Evolutionary conservation across 1,284 basidiomycete species (phyloP), one percentile per base, ranked within the genome.

Genomic region (Termitomyces sp.): DNA sequence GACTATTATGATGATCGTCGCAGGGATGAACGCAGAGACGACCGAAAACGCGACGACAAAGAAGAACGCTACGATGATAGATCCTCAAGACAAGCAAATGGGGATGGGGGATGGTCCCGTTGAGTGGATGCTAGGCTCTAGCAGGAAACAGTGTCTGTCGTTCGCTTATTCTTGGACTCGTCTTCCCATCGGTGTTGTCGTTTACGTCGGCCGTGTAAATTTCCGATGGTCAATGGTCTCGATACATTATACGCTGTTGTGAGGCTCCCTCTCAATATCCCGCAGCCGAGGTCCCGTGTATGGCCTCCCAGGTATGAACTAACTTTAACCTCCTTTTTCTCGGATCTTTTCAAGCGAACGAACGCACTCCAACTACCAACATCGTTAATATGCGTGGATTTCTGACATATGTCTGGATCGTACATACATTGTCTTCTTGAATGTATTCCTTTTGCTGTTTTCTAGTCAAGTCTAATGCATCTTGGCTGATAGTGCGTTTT

Each of bases 1-100:
- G 84, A 88, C 79, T 80, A 78, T 78, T 80, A 82, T 83, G 82
- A 84, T 86, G 85, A 88, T 71, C 84, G 85, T 68, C 84, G 85
- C 73, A 87, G 86, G 81, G 86, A 89, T 70, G 82, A 84, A 68
- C 81, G 83, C 68, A 77, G 85, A 67, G 84, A 87, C 67, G 84
- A 87, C 71, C 77, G 80, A 71, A 82, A 82, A 72, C 84, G 86
- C 71, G 86, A 87, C 59, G 86, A 89, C 66, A 88, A 84, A 74
- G 87, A 89, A 63, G 84, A 86, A 56, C 83, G 84, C 49, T 84
- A 71, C 71, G 87, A 88, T 50, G 87, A 90, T 60, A 80, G 86
- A 71, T 73, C 82, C 57, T 68, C 83, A 67, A 83, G 83, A 72
- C 79, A 83, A 65, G 72, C 82, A 65, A 88, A 86, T 71, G 86